Base-by-base conservation (phyloP, 805 yeast genomes). In the Zygosaccharomyces gambellarensis region DNA sequence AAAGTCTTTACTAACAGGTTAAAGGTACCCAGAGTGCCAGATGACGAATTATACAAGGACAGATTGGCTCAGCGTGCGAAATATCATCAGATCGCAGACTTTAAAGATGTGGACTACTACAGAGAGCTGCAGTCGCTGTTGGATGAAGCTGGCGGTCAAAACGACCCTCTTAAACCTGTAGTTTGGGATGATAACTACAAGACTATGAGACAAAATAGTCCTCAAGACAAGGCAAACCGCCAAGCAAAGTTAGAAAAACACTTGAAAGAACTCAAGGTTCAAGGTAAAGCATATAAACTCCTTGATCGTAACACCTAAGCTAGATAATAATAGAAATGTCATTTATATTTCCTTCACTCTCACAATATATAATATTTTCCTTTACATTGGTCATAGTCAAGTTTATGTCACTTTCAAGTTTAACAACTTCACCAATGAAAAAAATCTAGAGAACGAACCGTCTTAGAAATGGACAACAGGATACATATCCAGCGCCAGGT, bases 1-100 rank as follows among this genome's bases (percentile, higher is more conserved):
- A 72, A 89, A 49, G 80, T 81, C 2, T 80, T 85, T 68, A 63
- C 79, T 4, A 82, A 82, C 0, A 71, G 81, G 39, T 62, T 86
- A 2, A 10, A 55, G 12, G 64, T 83, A 11, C 89, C 90, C 1
- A 38, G 73, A 0, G 50, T 57, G 12, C 68, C 68, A 17, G 77
- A 70, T 40, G 50, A 49, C 34, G 55, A 41, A 27, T 39, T 46
- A 21, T 53, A 52, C 31, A 46, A 51, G 8, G 51, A 50, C 19
- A 47, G 28, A 5, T 36, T 44, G 21, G 30, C 43, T 17, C 39
- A 39, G 11, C 46, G 45, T 12, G 47, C 46, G 9, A 46, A 50
- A 7, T 54, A 54, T 39, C 65, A 62, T 38, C 48, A 48, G 3
- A 49, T 58, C 14, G 51, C 59, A 7, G 55, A 50, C 14, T 56